Evolutionary conservation across 805 yeast genomes (phyloP).

Genomic region (Cyberlindnera americana): DNA sequence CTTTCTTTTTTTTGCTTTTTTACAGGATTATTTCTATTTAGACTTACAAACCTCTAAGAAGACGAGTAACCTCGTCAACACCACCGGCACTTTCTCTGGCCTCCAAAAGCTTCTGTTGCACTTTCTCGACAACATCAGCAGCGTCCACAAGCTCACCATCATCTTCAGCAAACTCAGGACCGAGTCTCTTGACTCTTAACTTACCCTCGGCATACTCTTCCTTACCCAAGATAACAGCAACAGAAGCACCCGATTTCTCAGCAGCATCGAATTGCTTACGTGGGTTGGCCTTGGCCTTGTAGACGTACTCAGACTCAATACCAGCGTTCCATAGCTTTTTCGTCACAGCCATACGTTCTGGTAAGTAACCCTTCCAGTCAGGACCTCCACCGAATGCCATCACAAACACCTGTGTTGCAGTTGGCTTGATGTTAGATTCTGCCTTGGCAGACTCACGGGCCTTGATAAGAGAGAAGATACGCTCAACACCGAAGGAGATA

Average conservation of each 20-base stretch:
- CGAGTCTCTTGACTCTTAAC: conserved; percentile 81
- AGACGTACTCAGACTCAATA: conserved; percentile 85
- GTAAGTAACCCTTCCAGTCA: conserved; percentile 89
- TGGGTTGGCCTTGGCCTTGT: conserved; percentile 89
- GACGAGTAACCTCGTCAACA: conserved; percentile 59
- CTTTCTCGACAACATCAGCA: conserved; percentile 53
- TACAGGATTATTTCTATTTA: too few relatives aligned
- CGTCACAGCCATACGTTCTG: conserved; percentile 87
- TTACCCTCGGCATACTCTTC: conserved; percentile 81
- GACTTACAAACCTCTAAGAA: conserved; percentile 46
- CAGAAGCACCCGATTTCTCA: conserved; percentile 85
- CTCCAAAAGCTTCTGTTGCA: conserved; percentile 51
- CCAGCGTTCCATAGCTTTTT: conserved; percentile 84
- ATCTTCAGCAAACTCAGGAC: conserved; percentile 82
- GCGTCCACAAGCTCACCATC: conserved; percentile 77
- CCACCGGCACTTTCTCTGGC: conserved; percentile 43
- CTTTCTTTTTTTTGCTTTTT: too few relatives aligned
- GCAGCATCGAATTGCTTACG: conserved; percentile 98
- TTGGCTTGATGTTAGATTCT: conserved; percentile 55
- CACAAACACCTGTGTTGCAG: conserved; percentile 88
- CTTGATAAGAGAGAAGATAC: conserved; percentile 85
- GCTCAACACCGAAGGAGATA: conserved; percentile 93
- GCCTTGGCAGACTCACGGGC: conserved; percentile 64
- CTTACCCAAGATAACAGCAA: conserved; percentile 92
- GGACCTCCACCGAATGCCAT: conserved; percentile 99